Evolutionary conservation across 352 stramenopile species (phyloP).

Genomic region (Achlya hypogyna): DNA sequence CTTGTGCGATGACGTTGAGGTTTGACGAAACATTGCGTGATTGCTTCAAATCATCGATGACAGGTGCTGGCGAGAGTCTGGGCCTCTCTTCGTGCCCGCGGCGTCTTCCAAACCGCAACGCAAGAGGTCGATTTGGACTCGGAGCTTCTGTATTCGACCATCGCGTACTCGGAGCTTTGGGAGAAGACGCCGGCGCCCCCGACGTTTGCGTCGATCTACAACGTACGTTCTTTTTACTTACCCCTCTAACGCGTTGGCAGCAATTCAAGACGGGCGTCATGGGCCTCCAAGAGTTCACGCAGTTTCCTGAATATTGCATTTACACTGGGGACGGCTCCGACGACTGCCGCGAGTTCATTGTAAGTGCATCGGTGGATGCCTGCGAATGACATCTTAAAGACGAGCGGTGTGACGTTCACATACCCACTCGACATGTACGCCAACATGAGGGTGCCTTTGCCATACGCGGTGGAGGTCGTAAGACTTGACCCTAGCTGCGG

Average conservation of each 20-base stretch:
- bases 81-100: neutral
- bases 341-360: neutral
- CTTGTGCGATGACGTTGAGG: slow-evolving; percentile 18
- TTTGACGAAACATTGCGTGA: neutral
- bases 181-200: neutral
- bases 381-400: too few species aligned
- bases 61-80: neutral
- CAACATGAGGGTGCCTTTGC: neutral
- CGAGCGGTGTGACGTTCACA: neutral
- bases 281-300: neutral
- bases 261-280: neutral
- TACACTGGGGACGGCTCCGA: neutral
- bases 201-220: neutral
- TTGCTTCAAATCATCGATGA: neutral
- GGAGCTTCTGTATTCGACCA: neutral
- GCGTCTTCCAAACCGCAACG: neutral
- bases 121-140: neutral
- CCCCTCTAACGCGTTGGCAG: neutral
- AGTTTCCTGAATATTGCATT: neutral
- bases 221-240: neutral
- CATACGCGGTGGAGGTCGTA: neutral
- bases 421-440: neutral
- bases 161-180: neutral
- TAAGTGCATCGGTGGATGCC: neutral
- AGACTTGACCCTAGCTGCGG: neutral